Evolutionary conservation across 2,329 filamentous ascomycete species (phyloP).

Genomic region (Coniella vitis): DNA sequence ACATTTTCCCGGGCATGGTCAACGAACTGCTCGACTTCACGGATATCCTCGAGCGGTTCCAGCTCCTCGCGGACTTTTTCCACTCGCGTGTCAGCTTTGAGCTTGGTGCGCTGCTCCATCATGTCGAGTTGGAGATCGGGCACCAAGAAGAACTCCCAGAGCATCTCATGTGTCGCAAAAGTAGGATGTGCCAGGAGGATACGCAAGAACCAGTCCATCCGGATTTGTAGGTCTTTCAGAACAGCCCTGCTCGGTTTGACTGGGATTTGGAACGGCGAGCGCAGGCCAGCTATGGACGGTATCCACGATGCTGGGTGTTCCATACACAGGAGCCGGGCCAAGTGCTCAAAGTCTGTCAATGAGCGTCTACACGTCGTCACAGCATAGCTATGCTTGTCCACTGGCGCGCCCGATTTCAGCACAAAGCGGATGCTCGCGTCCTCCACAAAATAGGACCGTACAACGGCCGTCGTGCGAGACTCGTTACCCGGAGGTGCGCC

Average conservation of each 20-base stretch:
- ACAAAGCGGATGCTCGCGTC: constrained; percentile 90
- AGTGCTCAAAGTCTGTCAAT: constrained; percentile 81
- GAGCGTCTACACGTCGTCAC: constrained; percentile 91
- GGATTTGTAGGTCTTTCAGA: constrained; percentile 78
- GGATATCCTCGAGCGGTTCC: constrained; percentile 72
- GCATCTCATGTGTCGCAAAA: constrained; percentile 90
- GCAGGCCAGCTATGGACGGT: constrained; percentile 67
- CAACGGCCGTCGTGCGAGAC: constrained; percentile 82
- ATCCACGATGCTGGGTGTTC: constrained; percentile 97
- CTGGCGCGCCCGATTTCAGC: constrained; percentile 86
- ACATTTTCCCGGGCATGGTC: constrained; percentile 87
- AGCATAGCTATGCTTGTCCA: constrained; percentile 74
- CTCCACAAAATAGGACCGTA: constrained; percentile 94
- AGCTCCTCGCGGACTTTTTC: constrained; percentile 89
- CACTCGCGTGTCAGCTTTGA: constrained; percentile 75
- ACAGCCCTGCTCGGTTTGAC: constrained; percentile 85
- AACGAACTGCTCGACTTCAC: constrained; percentile 89
- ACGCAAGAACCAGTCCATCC: constrained; percentile 81
- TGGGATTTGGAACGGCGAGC: constrained; percentile 87
- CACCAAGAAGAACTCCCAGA: constrained; percentile 98
- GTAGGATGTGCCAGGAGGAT: constrained; percentile 84
- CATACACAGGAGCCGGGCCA: constrained; percentile 73
- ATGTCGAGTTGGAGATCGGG: constrained; percentile 86
- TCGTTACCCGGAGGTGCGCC: constrained; percentile 65
- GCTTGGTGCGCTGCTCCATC: constrained; percentile 80